A percentile compares a stretch with the other conserved stretches of the same genome.
phyloP scores from a whole-genome alignment of 371 early-diverging fungal species.

The Circinella minor region DNA sequence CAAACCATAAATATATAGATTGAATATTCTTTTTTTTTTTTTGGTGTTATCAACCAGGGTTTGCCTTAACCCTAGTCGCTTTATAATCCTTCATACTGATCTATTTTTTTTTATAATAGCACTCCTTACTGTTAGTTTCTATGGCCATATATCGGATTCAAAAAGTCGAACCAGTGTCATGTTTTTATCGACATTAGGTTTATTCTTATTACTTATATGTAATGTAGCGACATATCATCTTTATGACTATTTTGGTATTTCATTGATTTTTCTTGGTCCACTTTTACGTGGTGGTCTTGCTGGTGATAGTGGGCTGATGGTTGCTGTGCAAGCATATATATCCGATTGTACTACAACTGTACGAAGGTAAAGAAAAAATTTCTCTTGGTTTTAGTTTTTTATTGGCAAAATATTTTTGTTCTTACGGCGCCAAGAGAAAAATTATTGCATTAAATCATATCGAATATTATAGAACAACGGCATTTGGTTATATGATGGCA shows the following conservation, averaged over 20 bases:
- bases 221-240: constrained; percentile 29
- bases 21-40: background rate
- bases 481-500: constrained; percentile 40
- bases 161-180: constrained; percentile 40
- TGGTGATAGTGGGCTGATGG: constrained; percentile 37
- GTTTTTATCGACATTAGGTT: constrained; percentile 30
- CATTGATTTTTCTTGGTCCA: constrained; percentile 37
- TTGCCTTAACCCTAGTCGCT: background rate
- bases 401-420: background rate
- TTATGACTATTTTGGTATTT: constrained; percentile 34
- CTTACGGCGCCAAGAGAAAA: background rate
- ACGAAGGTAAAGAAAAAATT: constrained; percentile 24
- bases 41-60: background rate
- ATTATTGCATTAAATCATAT: background rate
- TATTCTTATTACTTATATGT: constrained; percentile 21
- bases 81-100: background rate
- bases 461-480: constrained; percentile 26
- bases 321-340: constrained; percentile 46
- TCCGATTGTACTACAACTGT: constrained; percentile 43
- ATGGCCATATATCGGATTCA: constrained; percentile 48
- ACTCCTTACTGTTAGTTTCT: constrained; percentile 38
- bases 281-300: constrained; percentile 43
- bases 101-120: constrained; percentile 23
- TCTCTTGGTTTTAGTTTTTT: too few relatives aligned
- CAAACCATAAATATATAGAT: too few relatives aligned